Base-by-base conservation (phyloP, 441 rosid species). In the Erodium trifolium region DNA sequence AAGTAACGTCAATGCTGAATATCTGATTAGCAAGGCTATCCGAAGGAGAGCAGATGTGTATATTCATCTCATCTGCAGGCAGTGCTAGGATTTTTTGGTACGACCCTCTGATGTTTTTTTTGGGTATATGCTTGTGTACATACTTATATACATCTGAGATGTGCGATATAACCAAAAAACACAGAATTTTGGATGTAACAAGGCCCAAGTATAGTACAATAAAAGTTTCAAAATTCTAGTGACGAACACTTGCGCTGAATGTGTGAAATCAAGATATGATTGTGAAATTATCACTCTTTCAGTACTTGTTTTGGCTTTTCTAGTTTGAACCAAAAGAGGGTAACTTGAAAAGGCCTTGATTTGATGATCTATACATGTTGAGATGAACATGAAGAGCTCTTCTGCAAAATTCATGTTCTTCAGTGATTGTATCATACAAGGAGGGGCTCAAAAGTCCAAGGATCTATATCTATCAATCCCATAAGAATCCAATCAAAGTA, bases 111-210 rank as follows among this genome's bases (percentile, higher is more conserved):
- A 49, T 49, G 57, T n/a, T 49, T 49, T 49, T 49, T 39, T 39
- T 49, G 57, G 16, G 57, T n/a, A 49, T 11, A 14, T 49, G 17
- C 57, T 49, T 49, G 57, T 49, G 57, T 11, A 49, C 57, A 49
- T 49, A 49, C 5, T 49, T 12, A n/a, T 49, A 49, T 4, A 49
- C 16, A n/a, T 23, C 27, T 23, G 27, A 23, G 27, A 23, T 23
- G 27, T 23, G 27, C 27, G 27, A 23, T 23, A 0, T 23, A 23
- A 23, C 27, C 27, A 23, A 23, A 23, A 23, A 13, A 49, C 57
- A 49, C 57, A 49, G 57, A 49, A 49, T 49, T 49, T 49, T 49
- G 57, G 57, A 49, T 49, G 57, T 49, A 12, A 13, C 57, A 49
- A 49, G 57, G 3, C 57, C 57, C 16, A 12, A 49, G 57, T 49